Percentiles rank a stretch among this genome's conserved stretches.
phyloP scores from a whole-genome alignment of 2,329 filamentous ascomycete species.

The Talaromyces funiculosus region DNA sequence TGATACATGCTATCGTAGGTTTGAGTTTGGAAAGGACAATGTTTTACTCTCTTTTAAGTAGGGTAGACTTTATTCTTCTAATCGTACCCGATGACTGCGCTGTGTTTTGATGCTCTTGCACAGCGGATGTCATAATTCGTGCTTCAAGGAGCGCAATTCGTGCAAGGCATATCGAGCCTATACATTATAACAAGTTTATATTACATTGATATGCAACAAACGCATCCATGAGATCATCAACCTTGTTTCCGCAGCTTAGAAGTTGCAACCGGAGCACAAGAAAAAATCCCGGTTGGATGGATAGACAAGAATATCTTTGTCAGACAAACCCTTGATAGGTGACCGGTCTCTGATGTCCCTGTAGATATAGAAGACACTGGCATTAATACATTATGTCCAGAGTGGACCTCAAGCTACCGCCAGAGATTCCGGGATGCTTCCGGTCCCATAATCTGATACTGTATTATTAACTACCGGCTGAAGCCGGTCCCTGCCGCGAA shows the following conservation, averaged over 20 bases:
- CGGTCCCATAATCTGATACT: not conserved
- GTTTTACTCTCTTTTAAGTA: not conserved
- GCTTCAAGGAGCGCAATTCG: not conserved
- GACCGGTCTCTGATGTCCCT: not conserved
- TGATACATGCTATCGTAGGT: not conserved
- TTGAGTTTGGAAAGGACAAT: not conserved
- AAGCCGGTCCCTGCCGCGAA: conserved; percentile 8
- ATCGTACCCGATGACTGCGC: not conserved
- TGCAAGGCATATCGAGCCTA: not conserved
- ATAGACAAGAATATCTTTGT: not conserved
- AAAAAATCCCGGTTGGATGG: not conserved
- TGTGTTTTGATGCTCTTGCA: not conserved
- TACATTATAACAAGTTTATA: not conserved
- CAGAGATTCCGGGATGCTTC: not conserved
- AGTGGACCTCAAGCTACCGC: not conserved
- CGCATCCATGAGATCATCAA: not conserved
- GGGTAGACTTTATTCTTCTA: not conserved
- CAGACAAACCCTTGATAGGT: not conserved
- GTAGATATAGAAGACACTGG: not conserved
- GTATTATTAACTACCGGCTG: not conserved
- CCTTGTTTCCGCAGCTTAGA: not conserved
- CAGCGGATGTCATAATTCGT: not conserved
- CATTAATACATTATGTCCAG: not conserved
- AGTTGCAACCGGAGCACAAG: not conserved
- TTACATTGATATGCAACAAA: not conserved